Conservation (phyloP, 495 filamentous ascomycete genomes). For the Penicillium alfredii region DNA sequence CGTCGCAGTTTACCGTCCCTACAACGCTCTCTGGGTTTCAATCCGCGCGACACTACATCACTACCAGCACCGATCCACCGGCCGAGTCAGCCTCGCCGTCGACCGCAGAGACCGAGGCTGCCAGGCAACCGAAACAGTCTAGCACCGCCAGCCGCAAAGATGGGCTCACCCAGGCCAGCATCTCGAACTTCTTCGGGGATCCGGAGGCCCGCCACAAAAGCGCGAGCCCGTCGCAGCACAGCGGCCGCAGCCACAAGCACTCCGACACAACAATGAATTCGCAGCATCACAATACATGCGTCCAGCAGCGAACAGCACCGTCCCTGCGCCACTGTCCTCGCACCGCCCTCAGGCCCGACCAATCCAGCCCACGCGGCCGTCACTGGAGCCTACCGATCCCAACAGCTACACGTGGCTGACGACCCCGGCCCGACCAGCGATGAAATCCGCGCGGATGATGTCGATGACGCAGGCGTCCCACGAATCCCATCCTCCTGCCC, state of each 20-base stretch:
- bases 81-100: conserved; percentile 8
- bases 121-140: conserved; percentile 16
- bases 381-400: conserved; percentile 32
- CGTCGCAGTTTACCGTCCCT: conserved; percentile 29
- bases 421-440: conserved; percentile 17
- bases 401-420: conserved; percentile 41
- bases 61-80: conserved; percentile 15
- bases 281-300: conserved; percentile 4
- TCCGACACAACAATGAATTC: conserved; percentile 10
- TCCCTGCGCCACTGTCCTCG: conserved; percentile 24
- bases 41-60: conserved; percentile 40
- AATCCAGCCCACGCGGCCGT: conserved; percentile 31
- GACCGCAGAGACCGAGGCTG: conserved; percentile 3
- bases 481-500: conserved; percentile 4
- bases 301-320: conserved; percentile 3
- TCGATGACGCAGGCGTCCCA: conserved; percentile 9
- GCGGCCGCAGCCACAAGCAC: conserved; percentile 10
- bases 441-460: conserved; percentile 20
- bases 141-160: conserved; percentile 17
- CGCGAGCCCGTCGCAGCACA: conserved; percentile 7
- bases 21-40: conserved; percentile 36
- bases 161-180: conserved; percentile 33
- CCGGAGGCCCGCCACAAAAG: conserved; percentile 19
- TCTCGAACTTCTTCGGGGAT: conserved; percentile 35
- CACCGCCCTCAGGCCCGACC: conserved; percentile 38